Conservation (phyloP, 1,284 basidiomycete genomes). For the Cutaneotrichosporon spelunceum region DNA sequence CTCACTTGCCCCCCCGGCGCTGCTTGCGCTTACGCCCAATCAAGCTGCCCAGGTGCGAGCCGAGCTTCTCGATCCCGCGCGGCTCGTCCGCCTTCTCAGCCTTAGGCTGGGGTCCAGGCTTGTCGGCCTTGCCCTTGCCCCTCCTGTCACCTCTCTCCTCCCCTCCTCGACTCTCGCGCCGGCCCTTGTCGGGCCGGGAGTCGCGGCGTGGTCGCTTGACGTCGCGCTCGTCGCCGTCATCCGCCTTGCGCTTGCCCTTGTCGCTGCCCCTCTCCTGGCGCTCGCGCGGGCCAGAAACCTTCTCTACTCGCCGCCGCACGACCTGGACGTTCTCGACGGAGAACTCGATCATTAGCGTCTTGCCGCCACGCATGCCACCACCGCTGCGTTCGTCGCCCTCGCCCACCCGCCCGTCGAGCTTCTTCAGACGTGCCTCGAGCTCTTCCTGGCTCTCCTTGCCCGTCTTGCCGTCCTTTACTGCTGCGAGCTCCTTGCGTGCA, state of each 20-base stretch:
- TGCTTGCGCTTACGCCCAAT: slow-evolving; percentile 51
- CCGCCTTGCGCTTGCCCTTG: slow-evolving; percentile 18
- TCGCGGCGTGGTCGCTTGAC: slow-evolving; percentile 18
- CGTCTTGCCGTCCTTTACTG: slow-evolving; percentile 17
- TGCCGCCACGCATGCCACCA: slow-evolving; percentile 56
- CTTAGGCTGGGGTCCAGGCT: slow-evolving; percentile 8
- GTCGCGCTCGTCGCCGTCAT: slow-evolving; percentile 35
- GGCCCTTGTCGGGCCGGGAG: slow-evolving; percentile 1
- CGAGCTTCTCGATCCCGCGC: slow-evolving; percentile 47
- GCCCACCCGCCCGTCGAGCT: slow-evolving; percentile 39
- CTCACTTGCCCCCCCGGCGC: background rate
- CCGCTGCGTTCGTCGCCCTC: slow-evolving; percentile 40
- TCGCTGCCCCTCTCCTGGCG: slow-evolving; percentile 22
- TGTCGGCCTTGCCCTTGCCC: slow-evolving; percentile 13
- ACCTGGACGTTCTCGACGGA: slow-evolving; percentile 79
- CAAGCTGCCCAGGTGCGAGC: slow-evolving; percentile 46
- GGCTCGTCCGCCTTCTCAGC: background rate
- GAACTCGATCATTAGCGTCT: slow-evolving; percentile 79
- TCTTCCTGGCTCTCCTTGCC: slow-evolving; percentile 47
- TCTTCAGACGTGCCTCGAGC: slow-evolving; percentile 54
- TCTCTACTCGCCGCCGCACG: slow-evolving; percentile 49
- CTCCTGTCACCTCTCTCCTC: background rate
- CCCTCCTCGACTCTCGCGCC: slow-evolving; percentile 2
- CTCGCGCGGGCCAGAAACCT: slow-evolving; percentile 28
- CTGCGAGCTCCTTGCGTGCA: slow-evolving; percentile 53